Evolutionary conservation across 208 protist species (phyloP).

Genomic region (Wallacemonas sp.): DNA sequence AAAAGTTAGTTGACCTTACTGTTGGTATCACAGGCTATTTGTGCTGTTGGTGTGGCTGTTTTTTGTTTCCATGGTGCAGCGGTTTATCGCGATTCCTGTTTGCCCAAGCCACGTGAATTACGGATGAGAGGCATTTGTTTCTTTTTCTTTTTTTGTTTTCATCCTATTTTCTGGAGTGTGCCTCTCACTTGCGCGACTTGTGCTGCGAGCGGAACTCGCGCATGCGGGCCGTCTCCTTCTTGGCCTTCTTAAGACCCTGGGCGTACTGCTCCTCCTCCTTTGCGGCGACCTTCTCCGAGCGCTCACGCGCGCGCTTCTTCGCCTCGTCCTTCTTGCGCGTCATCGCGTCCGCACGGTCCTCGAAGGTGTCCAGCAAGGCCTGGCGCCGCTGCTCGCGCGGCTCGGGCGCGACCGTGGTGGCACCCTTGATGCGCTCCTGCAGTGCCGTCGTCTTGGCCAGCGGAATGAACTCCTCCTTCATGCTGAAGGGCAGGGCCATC

Average conservation of each 20-base stretch:
- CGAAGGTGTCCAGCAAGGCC: constrained; percentile 77
- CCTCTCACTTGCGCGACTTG: constrained; percentile 66
- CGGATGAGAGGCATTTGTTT: no score
- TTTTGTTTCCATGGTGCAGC: no score
- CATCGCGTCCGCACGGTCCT: constrained; percentile 76
- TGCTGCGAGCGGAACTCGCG: constrained; percentile 90
- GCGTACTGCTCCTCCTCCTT: constrained; percentile 82
- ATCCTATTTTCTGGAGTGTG: background rate
- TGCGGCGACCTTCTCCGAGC: constrained; percentile 43
- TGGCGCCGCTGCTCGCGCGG: constrained; percentile 78
- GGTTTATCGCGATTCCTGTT: no score
- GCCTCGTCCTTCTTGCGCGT: constrained; percentile 68
- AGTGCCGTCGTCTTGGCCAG: constrained; percentile 54
- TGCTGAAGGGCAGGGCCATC: constrained; percentile 84
- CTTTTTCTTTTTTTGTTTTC: constrained; percentile 14
- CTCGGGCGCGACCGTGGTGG: constrained; percentile 78
- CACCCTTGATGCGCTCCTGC: constrained; percentile 73
- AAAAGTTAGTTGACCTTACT: no score
- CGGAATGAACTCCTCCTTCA: constrained; percentile 93
- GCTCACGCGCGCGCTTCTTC: constrained; percentile 72
- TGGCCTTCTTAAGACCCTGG: constrained; percentile 86
- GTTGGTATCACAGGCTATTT: no score
- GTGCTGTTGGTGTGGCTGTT: no score
- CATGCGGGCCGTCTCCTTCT: constrained; percentile 91
- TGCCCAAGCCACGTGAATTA: no score